A percentile compares a stretch with the other conserved stretches of the same genome.
These are phyloP conservation scores for Lophium mytilinum DNA, from an alignment of 495 filamentous ascomycete species.

Conservation along the genomic window DNA sequence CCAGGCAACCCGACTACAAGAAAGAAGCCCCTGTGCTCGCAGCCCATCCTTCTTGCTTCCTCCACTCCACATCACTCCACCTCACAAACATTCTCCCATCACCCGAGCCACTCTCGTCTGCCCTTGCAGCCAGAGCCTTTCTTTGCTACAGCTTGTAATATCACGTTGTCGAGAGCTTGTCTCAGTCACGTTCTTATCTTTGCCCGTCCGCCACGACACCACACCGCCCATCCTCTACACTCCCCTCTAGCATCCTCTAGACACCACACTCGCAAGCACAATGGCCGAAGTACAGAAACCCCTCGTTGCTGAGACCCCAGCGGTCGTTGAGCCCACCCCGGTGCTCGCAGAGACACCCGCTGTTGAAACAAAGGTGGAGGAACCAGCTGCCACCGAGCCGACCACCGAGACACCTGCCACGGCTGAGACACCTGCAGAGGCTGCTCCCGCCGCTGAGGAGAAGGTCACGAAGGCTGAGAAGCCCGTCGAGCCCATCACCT, in stretches of 20 bases:
- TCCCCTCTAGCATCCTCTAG: background rate
- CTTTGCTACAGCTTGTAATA: slow-evolving; percentile 21
- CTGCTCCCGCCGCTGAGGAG: slow-evolving; percentile 37
- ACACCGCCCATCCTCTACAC: background rate
- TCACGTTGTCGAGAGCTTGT: background rate
- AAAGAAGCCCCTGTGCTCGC: background rate
- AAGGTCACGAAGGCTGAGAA: slow-evolving; percentile 46
- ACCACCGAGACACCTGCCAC: slow-evolving; percentile 22
- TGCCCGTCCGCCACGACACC: background rate
- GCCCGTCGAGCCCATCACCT: slow-evolving; percentile 54
- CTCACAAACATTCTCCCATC: background rate
- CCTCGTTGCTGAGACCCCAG: slow-evolving; percentile 13
- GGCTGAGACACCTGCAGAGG: slow-evolving; percentile 37
- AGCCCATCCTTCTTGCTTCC: background rate
- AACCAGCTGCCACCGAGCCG: slow-evolving; percentile 27
- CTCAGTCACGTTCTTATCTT: background rate
- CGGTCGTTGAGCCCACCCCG: slow-evolving; percentile 36
- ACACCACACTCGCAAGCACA: background rate
- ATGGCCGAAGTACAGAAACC: slow-evolving; percentile 22
- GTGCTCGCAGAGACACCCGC: slow-evolving; percentile 28
- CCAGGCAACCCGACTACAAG: slow-evolving; percentile 1
- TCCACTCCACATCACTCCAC: background rate
- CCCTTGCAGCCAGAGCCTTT: slow-evolving; percentile 1
- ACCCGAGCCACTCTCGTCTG: background rate
- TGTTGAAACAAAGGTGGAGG: slow-evolving; percentile 39